Base-by-base conservation (phyloP, 2,329 filamentous ascomycete genomes). In the Alternaria triticina region DNA sequence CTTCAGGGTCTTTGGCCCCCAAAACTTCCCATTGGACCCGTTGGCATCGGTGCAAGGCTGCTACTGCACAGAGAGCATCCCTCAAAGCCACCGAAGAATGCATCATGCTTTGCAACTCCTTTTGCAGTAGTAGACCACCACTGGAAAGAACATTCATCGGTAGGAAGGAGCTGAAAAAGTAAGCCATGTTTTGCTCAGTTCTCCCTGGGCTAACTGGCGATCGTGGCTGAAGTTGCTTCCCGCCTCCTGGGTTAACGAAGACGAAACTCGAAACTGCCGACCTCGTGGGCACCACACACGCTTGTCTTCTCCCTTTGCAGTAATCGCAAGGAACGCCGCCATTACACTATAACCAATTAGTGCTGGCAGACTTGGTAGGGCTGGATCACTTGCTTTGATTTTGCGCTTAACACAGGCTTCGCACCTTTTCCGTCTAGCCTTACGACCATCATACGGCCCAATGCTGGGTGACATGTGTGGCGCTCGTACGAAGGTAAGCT, bases 401-500 rank as follows among this genome's bases (percentile, higher is more conserved):
- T 66, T 69, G n/a, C 71, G 71, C 61, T 72, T 71, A 15, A 67
- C 59, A 55, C 74, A 76, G 12, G 66, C 59, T 61, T 70, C 63
- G 51, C 74, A 76, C 13, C 74, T 67, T 57, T 71, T 75, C 28
- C 68, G 70, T 30, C 70, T 66, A 5, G 71, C 68, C 57, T 69
- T 74, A n/a, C 74, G 74, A 28, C 74, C 74, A 61, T 76, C 74
- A 15, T 67, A 69, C 23, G 74, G 74, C 23, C 74, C 74, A n/a
- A 70, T 66, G 20, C 52, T 57, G 27, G 57, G 55, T 15, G 63
- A 45, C 70, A 71, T 72, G 23, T 28, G 57, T 23, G 49, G 12
- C 44, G 23, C 30, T 15, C 5, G 13, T 8, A 5, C 22, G 27
- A 30, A n/a, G 12, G 27, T 27, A 15, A 36, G 49, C 7, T 5